Evolutionary conservation across 345 rosid species (phyloP).

Genomic region (Syzygium oleosum): DNA sequence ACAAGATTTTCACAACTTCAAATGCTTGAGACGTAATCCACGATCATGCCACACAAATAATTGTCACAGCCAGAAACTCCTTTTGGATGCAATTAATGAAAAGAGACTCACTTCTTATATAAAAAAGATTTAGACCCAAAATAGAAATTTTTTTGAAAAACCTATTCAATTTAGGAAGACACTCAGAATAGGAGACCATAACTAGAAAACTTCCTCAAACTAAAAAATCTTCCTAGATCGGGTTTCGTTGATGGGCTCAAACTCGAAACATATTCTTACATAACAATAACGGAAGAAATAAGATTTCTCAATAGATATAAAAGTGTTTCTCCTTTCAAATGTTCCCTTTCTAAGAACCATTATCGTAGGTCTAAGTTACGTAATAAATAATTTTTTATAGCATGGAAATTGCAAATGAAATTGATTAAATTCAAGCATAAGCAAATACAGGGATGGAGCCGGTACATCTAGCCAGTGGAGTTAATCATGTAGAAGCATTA

Average conservation of each 20-base stretch:
- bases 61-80: no score
- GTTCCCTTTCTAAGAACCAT: neutral
- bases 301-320: neutral
- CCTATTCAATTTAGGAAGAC: neutral
- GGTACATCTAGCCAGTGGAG: neutral
- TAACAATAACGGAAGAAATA: neutral
- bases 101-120: no score
- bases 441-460: neutral
- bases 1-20: no score
- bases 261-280: neutral
- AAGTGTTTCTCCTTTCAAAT: neutral
- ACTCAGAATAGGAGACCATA: neutral
- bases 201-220: no score
- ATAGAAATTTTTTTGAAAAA: no score
- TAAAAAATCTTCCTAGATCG: neutral
- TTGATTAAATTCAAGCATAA: neutral
- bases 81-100: no score
- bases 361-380: neutral
- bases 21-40: no score
- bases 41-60: no score
- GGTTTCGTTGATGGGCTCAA: neutral
- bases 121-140: no score
- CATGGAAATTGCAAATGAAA: neutral
- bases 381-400: no score
- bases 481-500: no score